phyloP scores from a whole-genome alignment of 176 grass and related monocot genomes.

The Rhipidocladum racemiflorum region DNA sequence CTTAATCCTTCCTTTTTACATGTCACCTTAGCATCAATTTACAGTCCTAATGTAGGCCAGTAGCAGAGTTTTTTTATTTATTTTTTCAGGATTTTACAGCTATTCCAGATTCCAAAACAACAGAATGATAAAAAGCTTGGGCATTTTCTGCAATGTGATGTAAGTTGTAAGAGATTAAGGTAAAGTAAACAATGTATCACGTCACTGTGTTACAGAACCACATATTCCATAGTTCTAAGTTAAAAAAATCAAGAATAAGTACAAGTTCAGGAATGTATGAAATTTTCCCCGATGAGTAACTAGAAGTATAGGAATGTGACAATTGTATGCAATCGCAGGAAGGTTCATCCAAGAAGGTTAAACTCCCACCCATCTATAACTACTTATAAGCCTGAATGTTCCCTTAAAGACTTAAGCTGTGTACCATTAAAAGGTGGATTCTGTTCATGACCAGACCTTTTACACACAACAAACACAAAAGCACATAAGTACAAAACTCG shows the following conservation, averaged over 20 bases:
- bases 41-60: background rate
- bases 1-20: background rate
- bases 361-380: background rate
- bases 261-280: background rate
- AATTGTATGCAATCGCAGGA: background rate
- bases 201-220: background rate
- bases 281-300: background rate
- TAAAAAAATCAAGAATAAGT: background rate
- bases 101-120: constrained; percentile 7
- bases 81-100: background rate
- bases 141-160: background rate
- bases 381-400: background rate
- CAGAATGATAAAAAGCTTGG: background rate
- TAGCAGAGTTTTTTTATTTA: background rate
- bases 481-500: background rate
- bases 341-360: background rate
- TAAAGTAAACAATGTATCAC: constrained; percentile 8
- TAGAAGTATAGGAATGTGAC: background rate
- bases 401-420: background rate
- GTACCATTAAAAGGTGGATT: background rate
- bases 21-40: background rate
- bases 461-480: background rate
- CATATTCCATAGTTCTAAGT: background rate
- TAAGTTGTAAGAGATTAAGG: background rate
- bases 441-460: background rate